Evolutionary conservation across 768 basidiomycete genomes (phyloP).

Genomic region (Psilocybe cyanescens): DNA sequence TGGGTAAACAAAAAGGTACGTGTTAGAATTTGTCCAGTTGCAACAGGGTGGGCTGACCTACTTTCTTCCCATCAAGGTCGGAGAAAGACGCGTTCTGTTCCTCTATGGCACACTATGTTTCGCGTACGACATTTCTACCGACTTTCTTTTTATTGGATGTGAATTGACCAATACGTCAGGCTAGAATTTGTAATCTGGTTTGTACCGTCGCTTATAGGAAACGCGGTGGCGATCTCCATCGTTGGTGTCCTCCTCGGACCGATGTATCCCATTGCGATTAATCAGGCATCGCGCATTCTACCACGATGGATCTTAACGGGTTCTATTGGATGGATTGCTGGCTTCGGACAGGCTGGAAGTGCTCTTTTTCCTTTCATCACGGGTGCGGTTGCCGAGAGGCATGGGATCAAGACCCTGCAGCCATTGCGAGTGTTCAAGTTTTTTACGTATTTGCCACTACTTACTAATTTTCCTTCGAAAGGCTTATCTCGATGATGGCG

Average conservation of each 20-base stretch:
- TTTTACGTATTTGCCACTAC: background rate
- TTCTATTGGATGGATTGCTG: conserved; percentile 71
- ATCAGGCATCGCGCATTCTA: conserved; percentile 66
- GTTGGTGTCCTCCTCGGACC: conserved; percentile 76
- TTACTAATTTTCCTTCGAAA: conserved; percentile 21
- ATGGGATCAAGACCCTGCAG: conserved; percentile 63
- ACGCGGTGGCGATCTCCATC: conserved; percentile 65
- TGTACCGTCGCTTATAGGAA: conserved; percentile 64
- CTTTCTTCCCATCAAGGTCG: conserved; percentile 38
- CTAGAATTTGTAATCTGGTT: conserved; percentile 74
- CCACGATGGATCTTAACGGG: conserved; percentile 71
- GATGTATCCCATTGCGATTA: conserved; percentile 77
- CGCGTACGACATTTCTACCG: conserved; percentile 9
- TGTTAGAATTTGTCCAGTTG: background rate
- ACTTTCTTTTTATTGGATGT: too few species aligned
- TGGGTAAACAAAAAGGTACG: conserved; percentile 57
- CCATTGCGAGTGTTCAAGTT: conserved; percentile 46
- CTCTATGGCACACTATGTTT: conserved; percentile 56
- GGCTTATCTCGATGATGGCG: conserved; percentile 63
- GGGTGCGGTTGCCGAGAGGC: conserved; percentile 64
- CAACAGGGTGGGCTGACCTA: background rate
- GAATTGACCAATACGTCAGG: conserved; percentile 20
- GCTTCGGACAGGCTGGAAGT: conserved; percentile 72
- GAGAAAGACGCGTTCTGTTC: conserved; percentile 58
- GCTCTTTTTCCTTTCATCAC: conserved; percentile 76